A percentile compares a stretch with the other conserved stretches of the same genome.
phyloP scores from a whole-genome alignment of 495 filamentous ascomycete genomes.

The Trichoderma erinaceum region DNA sequence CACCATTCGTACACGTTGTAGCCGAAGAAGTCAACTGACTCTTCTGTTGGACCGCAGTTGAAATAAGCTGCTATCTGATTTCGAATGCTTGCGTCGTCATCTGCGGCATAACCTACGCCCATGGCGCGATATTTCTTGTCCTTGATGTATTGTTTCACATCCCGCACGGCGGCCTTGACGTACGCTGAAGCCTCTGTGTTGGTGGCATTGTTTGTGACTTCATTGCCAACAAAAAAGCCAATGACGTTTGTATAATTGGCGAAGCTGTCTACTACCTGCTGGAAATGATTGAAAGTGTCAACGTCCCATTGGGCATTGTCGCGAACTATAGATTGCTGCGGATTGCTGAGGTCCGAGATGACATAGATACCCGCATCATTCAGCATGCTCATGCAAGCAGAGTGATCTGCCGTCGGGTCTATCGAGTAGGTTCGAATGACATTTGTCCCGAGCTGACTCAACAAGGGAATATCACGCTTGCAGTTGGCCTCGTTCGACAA shows the following conservation, averaged over 20 bases:
- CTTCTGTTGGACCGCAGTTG: constrained; percentile 65
- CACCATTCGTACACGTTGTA: constrained; percentile 99
- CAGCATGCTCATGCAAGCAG: constrained; percentile 74
- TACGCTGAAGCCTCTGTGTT: constrained; percentile 85
- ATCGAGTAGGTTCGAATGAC: constrained; percentile 90
- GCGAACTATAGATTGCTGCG: constrained; percentile 75
- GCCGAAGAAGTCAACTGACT: constrained; percentile 88
- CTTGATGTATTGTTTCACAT: constrained; percentile 89
- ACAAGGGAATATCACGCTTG: constrained; percentile 72
- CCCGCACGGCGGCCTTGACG: constrained; percentile 93
- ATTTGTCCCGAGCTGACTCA: constrained; percentile 75
- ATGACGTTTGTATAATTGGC: constrained; percentile 76
- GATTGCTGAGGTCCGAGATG: constrained; percentile 79
- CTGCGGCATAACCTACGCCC: constrained; percentile 91
- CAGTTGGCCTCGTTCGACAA: constrained; percentile 66
- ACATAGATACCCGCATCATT: constrained; percentile 89
- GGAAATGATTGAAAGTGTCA: constrained; percentile 71
- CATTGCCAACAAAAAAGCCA: constrained; percentile 96
- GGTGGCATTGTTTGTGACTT: constrained; percentile 77
- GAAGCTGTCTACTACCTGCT: constrained; percentile 72
- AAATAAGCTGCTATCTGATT: constrained; percentile 78
- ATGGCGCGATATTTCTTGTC: constrained; percentile 68
- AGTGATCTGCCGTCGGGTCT: constrained; percentile 71
- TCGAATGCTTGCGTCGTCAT: constrained; percentile 79
- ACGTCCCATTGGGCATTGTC: constrained; percentile 69